These are phyloP conservation scores for Amphibolis antarctica DNA, from an alignment of 106 monocot genomes.

Conservation along the genomic window DNA sequence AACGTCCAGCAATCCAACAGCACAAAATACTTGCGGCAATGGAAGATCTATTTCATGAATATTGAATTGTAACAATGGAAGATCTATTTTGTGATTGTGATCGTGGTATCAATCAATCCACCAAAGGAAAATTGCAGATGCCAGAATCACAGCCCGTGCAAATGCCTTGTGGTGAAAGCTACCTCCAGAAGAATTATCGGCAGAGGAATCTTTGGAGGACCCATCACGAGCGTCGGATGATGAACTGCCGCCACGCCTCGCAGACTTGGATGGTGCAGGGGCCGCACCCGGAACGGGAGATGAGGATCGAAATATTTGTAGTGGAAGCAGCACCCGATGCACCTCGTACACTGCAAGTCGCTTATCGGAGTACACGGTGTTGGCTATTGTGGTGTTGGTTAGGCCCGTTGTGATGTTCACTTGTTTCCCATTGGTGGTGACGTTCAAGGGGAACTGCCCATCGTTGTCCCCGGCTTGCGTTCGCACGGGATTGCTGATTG, in stretches of 20 bases:
- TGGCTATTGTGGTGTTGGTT: constrained; percentile 51
- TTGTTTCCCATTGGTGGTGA: constrained; percentile 48
- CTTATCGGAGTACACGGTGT: constrained; percentile 41
- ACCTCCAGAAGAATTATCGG: not conserved
- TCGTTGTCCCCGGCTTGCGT: constrained; percentile 63
- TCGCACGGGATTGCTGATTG: constrained; percentile 70
- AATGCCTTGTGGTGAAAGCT: not conserved
- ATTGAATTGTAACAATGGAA: no score
- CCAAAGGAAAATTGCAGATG: constrained; percentile 2
- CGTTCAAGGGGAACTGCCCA: constrained; percentile 55
- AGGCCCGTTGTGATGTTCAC: constrained; percentile 74
- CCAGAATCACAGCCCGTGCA: not conserved
- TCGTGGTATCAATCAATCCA: not conserved
- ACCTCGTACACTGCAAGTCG: constrained; percentile 68
- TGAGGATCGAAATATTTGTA: constrained; percentile 33
- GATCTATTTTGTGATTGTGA: no score
- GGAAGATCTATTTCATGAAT: no score
- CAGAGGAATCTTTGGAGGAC: constrained; percentile 8
- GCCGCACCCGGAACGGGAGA: constrained; percentile 28
- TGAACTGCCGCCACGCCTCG: constrained; percentile 2
- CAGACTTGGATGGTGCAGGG: constrained; percentile 20
- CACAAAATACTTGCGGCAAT: no score
- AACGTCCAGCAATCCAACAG: no score
- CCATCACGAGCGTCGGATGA: not conserved
- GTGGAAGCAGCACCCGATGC: constrained; percentile 58